phyloP scores from a whole-genome alignment of 768 basidiomycete genomes.

The Panaeolus papilionaceus region DNA sequence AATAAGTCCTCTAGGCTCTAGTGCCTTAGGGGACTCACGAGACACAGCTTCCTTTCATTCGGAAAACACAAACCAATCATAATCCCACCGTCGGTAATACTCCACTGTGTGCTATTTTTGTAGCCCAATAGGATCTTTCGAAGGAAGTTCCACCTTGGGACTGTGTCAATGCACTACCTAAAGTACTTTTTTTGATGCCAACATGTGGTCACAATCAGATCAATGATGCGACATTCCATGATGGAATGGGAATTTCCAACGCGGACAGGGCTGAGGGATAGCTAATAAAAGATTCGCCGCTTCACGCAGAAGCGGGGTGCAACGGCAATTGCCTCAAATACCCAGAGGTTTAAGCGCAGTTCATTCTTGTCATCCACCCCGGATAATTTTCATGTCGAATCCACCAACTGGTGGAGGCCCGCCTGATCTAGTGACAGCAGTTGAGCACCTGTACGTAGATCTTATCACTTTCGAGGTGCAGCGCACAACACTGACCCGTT shows the following conservation, averaged over 20 bases:
- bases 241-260: background rate
- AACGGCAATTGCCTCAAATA: constrained; percentile 2
- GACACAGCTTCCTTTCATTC: no score
- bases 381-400: background rate
- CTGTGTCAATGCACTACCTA: background rate
- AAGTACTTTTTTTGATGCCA: background rate
- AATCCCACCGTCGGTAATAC: background rate
- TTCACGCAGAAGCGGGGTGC: background rate
- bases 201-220: background rate
- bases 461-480: background rate
- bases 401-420: background rate
- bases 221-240: background rate
- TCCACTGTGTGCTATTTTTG: background rate
- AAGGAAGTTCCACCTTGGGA: background rate
- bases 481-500: no score
- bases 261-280: background rate
- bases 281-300: background rate
- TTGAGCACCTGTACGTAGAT: background rate
- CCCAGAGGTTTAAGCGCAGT: background rate
- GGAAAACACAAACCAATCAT: no score
- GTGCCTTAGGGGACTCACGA: no score
- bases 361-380: background rate
- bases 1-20: no score
- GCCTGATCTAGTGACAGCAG: background rate
- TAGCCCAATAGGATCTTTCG: background rate